phyloP scores from a whole-genome alignment of 306 rosid species.

The Ceratonia siliqua region DNA sequence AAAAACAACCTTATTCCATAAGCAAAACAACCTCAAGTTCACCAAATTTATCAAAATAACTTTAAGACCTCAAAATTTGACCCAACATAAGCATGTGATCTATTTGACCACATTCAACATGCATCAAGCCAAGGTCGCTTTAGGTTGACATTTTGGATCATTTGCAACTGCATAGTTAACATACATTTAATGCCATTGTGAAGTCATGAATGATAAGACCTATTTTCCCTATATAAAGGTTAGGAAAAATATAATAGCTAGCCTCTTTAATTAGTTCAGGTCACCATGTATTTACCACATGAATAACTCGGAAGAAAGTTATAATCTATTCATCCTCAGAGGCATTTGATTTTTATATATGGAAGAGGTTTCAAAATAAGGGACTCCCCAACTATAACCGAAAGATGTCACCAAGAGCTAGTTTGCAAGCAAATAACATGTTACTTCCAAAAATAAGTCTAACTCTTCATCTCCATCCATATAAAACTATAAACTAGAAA shows the following conservation, averaged over 20 bases:
- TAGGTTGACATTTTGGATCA: too few species aligned
- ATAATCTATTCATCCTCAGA: slow-evolving; percentile 45
- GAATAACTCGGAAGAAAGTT: slow-evolving; percentile 47
- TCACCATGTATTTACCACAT: slow-evolving; percentile 55
- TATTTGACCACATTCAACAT: too few species aligned
- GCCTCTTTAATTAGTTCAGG: slow-evolving; percentile 71
- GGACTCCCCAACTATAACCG: too few species aligned
- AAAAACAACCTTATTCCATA: too few species aligned
- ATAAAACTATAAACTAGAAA: background rate
- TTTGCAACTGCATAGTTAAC: too few species aligned
- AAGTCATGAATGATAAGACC: too few species aligned
- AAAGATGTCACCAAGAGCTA: background rate
- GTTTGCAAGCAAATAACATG: background rate
- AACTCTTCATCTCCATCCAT: background rate
- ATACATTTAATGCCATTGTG: too few species aligned
- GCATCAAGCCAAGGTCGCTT: too few species aligned
- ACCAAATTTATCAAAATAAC: too few species aligned
- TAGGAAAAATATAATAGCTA: background rate
- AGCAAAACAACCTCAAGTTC: too few species aligned
- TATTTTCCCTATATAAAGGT: background rate
- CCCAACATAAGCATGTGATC: too few species aligned
- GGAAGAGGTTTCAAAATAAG: background rate
- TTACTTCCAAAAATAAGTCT: background rate
- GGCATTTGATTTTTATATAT: background rate
- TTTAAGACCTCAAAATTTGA: too few species aligned